Evolutionary conservation across 1,284 basidiomycete genomes (phyloP).

Genomic region (Irpex sp.): DNA sequence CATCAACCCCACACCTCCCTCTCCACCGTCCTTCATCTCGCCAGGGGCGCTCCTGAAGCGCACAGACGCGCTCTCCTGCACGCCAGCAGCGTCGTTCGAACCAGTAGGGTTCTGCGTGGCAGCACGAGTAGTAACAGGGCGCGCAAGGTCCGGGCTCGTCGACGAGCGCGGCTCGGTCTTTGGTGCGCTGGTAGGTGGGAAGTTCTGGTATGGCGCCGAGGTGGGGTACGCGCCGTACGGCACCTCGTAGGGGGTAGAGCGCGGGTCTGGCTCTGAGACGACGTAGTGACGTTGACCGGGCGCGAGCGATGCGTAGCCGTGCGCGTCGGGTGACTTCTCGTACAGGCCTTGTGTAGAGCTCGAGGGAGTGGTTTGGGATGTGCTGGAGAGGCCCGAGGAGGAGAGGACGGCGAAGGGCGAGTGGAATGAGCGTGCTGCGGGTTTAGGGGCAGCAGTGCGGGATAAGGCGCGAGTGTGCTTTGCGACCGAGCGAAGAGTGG

Average conservation of each 20-base stretch:
- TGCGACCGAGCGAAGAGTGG: constrained; percentile 24
- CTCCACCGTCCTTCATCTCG: constrained; percentile 38
- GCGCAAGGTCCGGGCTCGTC: constrained; percentile 38
- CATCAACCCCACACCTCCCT: constrained; percentile 44
- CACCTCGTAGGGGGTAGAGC: constrained; percentile 54
- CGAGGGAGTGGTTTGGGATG: constrained; percentile 17
- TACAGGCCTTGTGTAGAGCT: constrained; percentile 33
- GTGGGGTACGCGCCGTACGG: constrained; percentile 66
- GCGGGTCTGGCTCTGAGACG: constrained; percentile 61
- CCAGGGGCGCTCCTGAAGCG: constrained; percentile 40
- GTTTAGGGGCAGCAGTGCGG: constrained; percentile 16
- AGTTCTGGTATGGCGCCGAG: constrained; percentile 48
- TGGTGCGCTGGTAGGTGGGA: constrained; percentile 36
- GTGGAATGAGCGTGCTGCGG: constrained; percentile 45
- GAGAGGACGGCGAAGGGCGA: constrained; percentile 54
- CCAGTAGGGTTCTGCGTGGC: constrained; percentile 34
- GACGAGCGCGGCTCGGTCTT: constrained; percentile 33
- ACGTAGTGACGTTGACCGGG: constrained; percentile 55
- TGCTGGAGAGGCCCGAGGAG: constrained; percentile 31
- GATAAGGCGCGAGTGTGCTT: constrained; percentile 30
- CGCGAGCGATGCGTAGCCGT: constrained; percentile 42
- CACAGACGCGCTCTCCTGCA: constrained; percentile 44
- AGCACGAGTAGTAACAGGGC: constrained; percentile 39
- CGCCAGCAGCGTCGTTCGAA: constrained; percentile 26
- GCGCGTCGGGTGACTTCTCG: constrained; percentile 53